These are phyloP conservation scores for Zymoseptoria tritici DNA, from an alignment of 2,329 filamentous ascomycete genomes.

Conservation along the genomic window DNA sequence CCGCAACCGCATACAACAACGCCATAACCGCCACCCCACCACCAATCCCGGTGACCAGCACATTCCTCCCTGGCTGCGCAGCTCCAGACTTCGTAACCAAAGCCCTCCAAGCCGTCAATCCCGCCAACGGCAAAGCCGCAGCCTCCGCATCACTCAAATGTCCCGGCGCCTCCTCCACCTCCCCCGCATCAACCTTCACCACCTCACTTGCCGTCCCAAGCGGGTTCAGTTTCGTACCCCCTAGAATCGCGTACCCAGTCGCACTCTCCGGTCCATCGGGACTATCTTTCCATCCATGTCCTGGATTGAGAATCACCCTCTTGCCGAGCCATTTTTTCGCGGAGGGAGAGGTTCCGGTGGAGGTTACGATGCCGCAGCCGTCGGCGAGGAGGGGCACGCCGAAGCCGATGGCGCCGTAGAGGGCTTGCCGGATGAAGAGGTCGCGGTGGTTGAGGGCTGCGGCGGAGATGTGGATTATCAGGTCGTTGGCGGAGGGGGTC, in stretches of 20 bases:
- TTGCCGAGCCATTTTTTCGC: slow-evolving; percentile 53
- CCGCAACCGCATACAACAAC: slow-evolving; percentile 68
- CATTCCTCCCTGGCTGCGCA: slow-evolving; percentile 57
- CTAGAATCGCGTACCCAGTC: slow-evolving; percentile 55
- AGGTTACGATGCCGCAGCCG: slow-evolving; percentile 66
- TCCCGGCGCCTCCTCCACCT: slow-evolving; percentile 67
- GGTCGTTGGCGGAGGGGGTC: slow-evolving; percentile 50
- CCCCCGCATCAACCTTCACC: slow-evolving; percentile 58
- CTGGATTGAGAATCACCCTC: slow-evolving; percentile 71
- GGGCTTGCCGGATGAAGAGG: slow-evolving; percentile 84
- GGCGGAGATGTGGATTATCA: slow-evolving; percentile 68
- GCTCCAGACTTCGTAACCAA: slow-evolving; percentile 69
- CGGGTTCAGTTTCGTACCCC: slow-evolving; percentile 57
- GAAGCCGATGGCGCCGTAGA: slow-evolving; percentile 82
- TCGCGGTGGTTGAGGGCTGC: slow-evolving; percentile 91
- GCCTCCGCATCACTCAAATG: slow-evolving; percentile 69
- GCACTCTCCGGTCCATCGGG: slow-evolving; percentile 65
- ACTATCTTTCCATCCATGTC: slow-evolving; percentile 65
- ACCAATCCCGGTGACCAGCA: slow-evolving; percentile 85
- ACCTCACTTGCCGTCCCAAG: slow-evolving; percentile 70
- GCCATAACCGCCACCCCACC: slow-evolving; percentile 82
- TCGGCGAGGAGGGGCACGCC: slow-evolving; percentile 72
- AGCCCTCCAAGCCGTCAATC: slow-evolving; percentile 82
- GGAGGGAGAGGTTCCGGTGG: slow-evolving; percentile 49
- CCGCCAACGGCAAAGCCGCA: slow-evolving; percentile 76